Conservation (phyloP, 208 protist genomes). For the Acanthamoeba pearcei region DNA sequence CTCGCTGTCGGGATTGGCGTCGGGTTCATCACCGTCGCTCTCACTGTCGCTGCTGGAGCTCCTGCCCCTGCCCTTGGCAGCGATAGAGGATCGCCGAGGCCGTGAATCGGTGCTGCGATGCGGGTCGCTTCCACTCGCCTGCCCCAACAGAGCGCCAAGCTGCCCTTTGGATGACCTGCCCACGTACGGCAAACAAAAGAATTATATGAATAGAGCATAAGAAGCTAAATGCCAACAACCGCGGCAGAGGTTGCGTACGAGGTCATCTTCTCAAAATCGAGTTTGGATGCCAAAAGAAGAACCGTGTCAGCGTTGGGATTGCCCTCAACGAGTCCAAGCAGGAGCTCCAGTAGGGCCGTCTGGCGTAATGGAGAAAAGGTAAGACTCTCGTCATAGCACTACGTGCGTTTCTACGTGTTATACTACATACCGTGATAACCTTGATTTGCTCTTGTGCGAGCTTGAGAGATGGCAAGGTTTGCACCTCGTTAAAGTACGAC, state of each 20-base stretch:
- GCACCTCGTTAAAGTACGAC: slow-evolving; percentile 16
- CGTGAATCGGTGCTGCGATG: not conserved
- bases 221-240: not conserved
- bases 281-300: slow-evolving; percentile 29
- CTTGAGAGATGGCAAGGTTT: not conserved
- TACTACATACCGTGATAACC: not conserved
- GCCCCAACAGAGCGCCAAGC: too few species aligned
- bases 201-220: not conserved
- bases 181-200: too few species aligned
- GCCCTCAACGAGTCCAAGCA: slow-evolving; percentile 66
- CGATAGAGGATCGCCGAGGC: too few species aligned
- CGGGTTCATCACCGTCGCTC: not conserved
- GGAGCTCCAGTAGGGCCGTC: slow-evolving; percentile 56
- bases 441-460: slow-evolving; percentile 14
- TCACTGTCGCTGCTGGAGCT: not conserved
- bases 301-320: slow-evolving; percentile 71
- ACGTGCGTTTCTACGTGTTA: too few species aligned
- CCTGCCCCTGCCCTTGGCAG: not conserved
- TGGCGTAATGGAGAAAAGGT: not conserved
- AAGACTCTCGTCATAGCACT: too few species aligned
- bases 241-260: not conserved
- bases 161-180: not conserved
- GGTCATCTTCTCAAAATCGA: slow-evolving; percentile 65
- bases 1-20: not conserved
- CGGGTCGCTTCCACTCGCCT: too few species aligned